Base-by-base conservation (phyloP, 331 rosid genomes). In the Rosa hybrid region DNA sequence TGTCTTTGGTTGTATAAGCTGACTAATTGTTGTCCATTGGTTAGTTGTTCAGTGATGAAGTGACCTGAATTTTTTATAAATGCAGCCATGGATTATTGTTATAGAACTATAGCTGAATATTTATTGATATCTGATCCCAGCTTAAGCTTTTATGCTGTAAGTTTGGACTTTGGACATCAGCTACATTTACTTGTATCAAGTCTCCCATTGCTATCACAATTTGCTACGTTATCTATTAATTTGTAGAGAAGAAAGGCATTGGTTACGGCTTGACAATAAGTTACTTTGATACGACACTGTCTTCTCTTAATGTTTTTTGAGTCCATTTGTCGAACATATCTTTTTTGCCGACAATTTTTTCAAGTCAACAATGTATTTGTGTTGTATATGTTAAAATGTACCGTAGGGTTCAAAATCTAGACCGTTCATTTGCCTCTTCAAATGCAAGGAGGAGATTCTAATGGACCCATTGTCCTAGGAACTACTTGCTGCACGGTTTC, bases 31-130 rank as follows among this genome's bases (percentile, higher is more conserved):
- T 30, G 27, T 16, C 63, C 27, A 34, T 45, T 69, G 49, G 41
- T 59, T 51, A 16, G 78, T 53, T 49, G 12, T 72, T 75, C 53
- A 8, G 60, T 75, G n/a, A 18, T 57, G 72, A 53, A 53, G 67
- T 30, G 13, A n/a, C 51, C 5, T 38, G 53, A 7, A 56, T 6
- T 54, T 23, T 54, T 74, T 16, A 16, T 13, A 45, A 12, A 12
- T 46, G 20, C 39, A 45, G 45, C 62, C 62, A 3, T 27, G 25
- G 16, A 25, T 72, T 27, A 25, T 49, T 49, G 76, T 38, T 49
- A 46, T 25, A 14, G 8, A 13, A 34, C 46, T 25, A 25, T n/a
- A 20, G 21, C 78, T 74, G 53, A 25, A 73, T 53, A 21, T 48
- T 9, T 21, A 21, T 59, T 21, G 6, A 59, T 21, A 57, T 20